phyloP scores from a whole-genome alignment of 1,139 yeast genomes.

The Debaryomyces robertsiae region DNA sequence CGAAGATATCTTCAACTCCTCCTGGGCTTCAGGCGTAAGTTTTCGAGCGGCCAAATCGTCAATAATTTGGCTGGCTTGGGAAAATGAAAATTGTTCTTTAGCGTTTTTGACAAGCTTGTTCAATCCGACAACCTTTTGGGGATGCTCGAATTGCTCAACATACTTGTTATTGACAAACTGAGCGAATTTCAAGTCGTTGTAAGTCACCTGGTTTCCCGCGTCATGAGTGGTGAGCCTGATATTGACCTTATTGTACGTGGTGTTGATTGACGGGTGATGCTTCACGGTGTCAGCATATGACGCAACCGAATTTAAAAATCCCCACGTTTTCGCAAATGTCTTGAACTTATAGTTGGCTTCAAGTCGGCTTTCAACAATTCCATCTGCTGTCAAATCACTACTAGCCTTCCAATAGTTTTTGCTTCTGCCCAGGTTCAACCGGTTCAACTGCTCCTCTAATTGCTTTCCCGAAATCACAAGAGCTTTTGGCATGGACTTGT shows the following conservation, averaged over 20 bases:
- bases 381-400: slow-evolving; percentile 1
- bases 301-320: slow-evolving; percentile 62
- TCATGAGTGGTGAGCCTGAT: slow-evolving; percentile 73
- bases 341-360: slow-evolving; percentile 42
- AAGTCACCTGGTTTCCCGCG: slow-evolving; percentile 52
- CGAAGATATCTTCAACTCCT: no score
- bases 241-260: slow-evolving; percentile 62
- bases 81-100: slow-evolving; percentile 16
- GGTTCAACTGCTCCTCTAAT: slow-evolving; percentile 11
- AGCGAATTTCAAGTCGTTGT: slow-evolving; percentile 64
- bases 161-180: slow-evolving; percentile 23
- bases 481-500: not conserved
- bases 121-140: slow-evolving; percentile 6
- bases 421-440: slow-evolving; percentile 7
- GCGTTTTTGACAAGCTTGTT: slow-evolving; percentile 9
- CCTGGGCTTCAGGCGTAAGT: not conserved
- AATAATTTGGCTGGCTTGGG: slow-evolving; percentile 22
- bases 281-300: slow-evolving; percentile 59
- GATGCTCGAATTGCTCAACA: slow-evolving; percentile 6
- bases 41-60: slow-evolving; percentile 19
- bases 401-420: slow-evolving; percentile 11
- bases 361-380: slow-evolving; percentile 8
- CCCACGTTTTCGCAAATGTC: slow-evolving; percentile 64
- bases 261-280: slow-evolving; percentile 75
- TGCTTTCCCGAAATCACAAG: slow-evolving; percentile 3